Evolutionary conservation across 2,329 filamentous ascomycete species (phyloP), one percentile per base, ranked within the genome.

Genomic region (Epicoccum sorghinum): DNA sequence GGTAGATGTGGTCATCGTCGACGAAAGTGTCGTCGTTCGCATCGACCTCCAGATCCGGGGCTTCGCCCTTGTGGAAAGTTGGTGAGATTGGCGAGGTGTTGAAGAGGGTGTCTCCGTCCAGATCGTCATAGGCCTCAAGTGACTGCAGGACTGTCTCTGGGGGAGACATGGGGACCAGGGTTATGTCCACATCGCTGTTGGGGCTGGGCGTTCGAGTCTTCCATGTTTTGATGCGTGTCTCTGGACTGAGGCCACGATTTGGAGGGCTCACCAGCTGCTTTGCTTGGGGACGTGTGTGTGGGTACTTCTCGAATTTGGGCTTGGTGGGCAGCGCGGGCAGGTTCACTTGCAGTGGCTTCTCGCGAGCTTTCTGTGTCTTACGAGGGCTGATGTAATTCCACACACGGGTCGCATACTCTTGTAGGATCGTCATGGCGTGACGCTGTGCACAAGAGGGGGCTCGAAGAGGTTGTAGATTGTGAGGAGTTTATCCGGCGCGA

Each of bases 361-460:
- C 64, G 22, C 72, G 70, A 8, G 66, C 65, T 52, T 72, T 61
- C 40, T 70, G 63, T 7, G 72, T 72, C 62, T 78, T 79, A 41
- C 68, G 67, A 9, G 78, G 78, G 46, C 76, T 78, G 44, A 79
- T 66, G 54, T 74, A 77, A 52, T 69, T 68, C 76, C 76, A 79
- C 51, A 80, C 64, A 42, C 65, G 66, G 43, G 72, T 67, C 7
- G 74, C 70, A 6, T 78, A 59, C 37, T 62, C 53, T 47, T 62
- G 60, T 23, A 75, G 56, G 41, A 72, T 67, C 7, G 67, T 64
- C 72, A 75, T 75, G 39, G 25, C 56, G 53, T 8, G 24, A 41
- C 14, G 7, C 7, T 37, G 9, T 7, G 13, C 44, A 37, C 36
- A 22, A 8, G 35, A 44, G 41, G 25, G 22, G 33, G 18, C 29